Conservation (phyloP, 306 rosid species). For the Vigna angularis region DNA sequence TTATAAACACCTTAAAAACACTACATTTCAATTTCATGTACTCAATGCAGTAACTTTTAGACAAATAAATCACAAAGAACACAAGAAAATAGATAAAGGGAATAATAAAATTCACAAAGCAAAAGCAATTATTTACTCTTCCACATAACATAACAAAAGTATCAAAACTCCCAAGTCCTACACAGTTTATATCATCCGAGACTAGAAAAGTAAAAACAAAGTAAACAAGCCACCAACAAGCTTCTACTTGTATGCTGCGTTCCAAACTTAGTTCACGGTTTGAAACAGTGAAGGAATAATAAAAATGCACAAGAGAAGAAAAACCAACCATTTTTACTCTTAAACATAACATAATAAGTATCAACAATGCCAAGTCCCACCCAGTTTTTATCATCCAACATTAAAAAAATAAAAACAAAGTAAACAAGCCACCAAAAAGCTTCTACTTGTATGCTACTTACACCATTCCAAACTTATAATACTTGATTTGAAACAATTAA, state of each 20-base stretch:
- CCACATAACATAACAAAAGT: slow-evolving; percentile 15
- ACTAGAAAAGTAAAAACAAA: not conserved
- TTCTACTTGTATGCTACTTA: not conserved
- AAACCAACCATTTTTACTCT: slow-evolving; percentile 25
- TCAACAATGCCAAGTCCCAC: slow-evolving; percentile 4
- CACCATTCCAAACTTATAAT: slow-evolving; percentile 32
- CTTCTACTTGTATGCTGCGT: slow-evolving; percentile 1
- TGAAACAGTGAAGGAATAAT: slow-evolving; percentile 4
- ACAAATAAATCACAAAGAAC: slow-evolving; percentile 17
- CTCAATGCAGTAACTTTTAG: not conserved
- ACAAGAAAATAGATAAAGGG: not conserved
- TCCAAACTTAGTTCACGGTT: too few relatives aligned
- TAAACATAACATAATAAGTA: slow-evolving; percentile 18
- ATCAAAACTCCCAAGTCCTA: slow-evolving; percentile 6
- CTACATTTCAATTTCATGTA: slow-evolving; percentile 19
- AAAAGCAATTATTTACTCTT: slow-evolving; percentile 21
- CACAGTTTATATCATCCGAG: not conserved
- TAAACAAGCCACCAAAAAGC: not conserved
- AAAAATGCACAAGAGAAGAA: slow-evolving; percentile 9
- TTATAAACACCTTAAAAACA: not conserved
- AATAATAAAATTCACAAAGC: slow-evolving; percentile 14
- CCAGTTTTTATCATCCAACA: slow-evolving; percentile 5
- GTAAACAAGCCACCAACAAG: slow-evolving; percentile 5
- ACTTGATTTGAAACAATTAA: slow-evolving; percentile 4
- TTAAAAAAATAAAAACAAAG: not conserved